A percentile compares a stretch with the other conserved stretches of the same genome.
Conservation (phyloP, 306 rosid genomes). For the Geum urbanum region DNA sequence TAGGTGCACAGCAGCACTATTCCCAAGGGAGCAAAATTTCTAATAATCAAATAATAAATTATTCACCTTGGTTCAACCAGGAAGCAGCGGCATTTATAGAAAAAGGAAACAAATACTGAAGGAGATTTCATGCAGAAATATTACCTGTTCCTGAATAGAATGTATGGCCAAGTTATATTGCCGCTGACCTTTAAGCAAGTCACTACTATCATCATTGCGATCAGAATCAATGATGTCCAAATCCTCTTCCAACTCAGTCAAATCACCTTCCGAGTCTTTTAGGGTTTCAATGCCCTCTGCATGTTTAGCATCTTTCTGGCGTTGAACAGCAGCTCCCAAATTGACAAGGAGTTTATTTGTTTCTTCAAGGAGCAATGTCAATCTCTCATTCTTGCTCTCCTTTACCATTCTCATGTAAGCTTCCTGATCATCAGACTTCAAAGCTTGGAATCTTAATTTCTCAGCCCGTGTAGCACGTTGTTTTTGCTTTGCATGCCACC, state of each 20-base stretch:
- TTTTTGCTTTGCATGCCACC: constrained; percentile 98
- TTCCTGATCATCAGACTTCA: constrained; percentile 99
- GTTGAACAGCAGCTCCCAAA: constrained; percentile 99
- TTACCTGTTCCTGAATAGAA: constrained; percentile 92
- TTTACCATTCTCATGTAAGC: constrained; percentile 99
- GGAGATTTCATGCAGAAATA: not conserved
- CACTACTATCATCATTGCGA: constrained; percentile 63
- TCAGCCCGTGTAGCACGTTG: constrained; percentile 96
- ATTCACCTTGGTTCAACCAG: not conserved
- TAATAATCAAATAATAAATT: no score
- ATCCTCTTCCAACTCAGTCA: constrained; percentile 77
- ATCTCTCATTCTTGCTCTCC: constrained; percentile 95
- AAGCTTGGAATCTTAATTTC: constrained; percentile 96
- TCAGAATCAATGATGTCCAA: constrained; percentile 66
- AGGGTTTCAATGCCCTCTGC: constrained; percentile 68
- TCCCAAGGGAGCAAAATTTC: not conserved
- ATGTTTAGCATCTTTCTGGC: constrained; percentile 83
- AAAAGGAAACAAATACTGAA: not conserved
- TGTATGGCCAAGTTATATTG: constrained; percentile 97
- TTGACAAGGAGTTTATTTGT: constrained; percentile 92
- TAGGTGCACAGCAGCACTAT: not conserved
- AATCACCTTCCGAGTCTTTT: constrained; percentile 80
- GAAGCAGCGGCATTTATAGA: not conserved
- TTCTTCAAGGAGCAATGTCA: constrained; percentile 92
- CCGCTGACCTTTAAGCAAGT: constrained; percentile 98